phyloP scores from a whole-genome alignment of 2,329 filamentous ascomycete genomes.

The Mollisia scopiformis region DNA sequence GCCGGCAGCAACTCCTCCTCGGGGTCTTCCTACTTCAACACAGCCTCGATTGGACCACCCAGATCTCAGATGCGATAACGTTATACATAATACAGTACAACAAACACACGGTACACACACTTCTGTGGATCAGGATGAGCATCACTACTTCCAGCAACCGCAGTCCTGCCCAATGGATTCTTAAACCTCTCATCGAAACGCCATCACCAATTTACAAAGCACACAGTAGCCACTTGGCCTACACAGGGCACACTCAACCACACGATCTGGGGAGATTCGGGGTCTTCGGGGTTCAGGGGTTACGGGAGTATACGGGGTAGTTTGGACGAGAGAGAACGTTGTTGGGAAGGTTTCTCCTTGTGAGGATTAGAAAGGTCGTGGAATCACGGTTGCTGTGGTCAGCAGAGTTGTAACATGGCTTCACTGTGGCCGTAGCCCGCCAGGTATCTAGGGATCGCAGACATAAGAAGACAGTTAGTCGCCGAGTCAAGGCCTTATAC shows the following conservation, averaged over 20 bases:
- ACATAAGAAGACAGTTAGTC: constrained; percentile 18
- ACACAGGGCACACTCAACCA: constrained; percentile 3
- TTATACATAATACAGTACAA: constrained; percentile 15
- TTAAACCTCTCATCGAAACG: constrained; percentile 10
- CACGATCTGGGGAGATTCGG: constrained; percentile 1
- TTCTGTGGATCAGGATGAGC: constrained; percentile 12
- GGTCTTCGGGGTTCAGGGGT: not conserved
- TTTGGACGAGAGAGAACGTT: constrained; percentile 10
- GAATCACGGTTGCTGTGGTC: constrained; percentile 18
- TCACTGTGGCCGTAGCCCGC: constrained; percentile 17
- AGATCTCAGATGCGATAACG: constrained; percentile 15
- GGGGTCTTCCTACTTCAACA: constrained; percentile 19
- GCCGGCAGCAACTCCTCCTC: constrained; percentile 18
- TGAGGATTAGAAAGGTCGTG: constrained; percentile 5
- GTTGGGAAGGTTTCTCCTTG: constrained; percentile 8
- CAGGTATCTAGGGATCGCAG: constrained; percentile 15
- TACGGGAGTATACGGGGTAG: too few relatives aligned
- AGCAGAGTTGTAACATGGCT: constrained; percentile 18
- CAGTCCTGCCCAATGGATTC: constrained; percentile 4
- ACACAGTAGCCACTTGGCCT: constrained; percentile 4
- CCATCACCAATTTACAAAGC: constrained; percentile 2
- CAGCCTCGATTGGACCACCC: constrained; percentile 14
- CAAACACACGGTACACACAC: constrained; percentile 10
- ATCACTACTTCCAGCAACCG: constrained; percentile 7
- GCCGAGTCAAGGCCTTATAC: constrained; percentile 19